Conservation (phyloP, 306 rosid genomes). For the Cucurbita ficifolia region DNA sequence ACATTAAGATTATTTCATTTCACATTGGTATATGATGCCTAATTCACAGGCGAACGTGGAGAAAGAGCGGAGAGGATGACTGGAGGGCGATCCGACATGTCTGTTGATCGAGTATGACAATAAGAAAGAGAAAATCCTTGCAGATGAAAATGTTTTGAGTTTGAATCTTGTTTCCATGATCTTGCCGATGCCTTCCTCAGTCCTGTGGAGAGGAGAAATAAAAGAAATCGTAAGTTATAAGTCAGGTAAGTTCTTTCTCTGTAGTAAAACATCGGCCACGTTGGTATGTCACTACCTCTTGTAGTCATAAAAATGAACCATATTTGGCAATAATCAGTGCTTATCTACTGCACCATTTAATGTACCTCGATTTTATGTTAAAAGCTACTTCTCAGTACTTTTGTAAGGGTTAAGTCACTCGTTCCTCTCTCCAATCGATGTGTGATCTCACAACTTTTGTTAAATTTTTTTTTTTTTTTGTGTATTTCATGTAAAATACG, state of each 20-base stretch:
- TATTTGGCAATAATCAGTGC: background rate
- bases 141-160: background rate
- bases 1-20: background rate
- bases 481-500: background rate
- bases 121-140: background rate
- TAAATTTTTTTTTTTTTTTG: no score
- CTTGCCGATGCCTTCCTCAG: background rate
- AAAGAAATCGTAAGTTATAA: background rate
- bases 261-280: background rate
- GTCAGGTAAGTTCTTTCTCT: background rate
- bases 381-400: no score
- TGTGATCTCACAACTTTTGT: no score
- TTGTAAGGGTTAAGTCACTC: no score
- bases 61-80: conserved; percentile 70
- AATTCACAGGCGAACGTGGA: conserved; percentile 69
- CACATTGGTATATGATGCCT: background rate
- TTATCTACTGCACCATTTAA: background rate
- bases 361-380: background rate
- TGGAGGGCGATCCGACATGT: conserved; percentile 41
- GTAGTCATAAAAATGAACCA: background rate
- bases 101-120: conserved; percentile 9
- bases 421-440: no score
- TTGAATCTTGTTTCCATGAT: background rate
- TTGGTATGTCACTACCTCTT: background rate
- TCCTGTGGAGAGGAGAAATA: background rate